Evolutionary conservation across 371 early-diverging fungal species (phyloP).

Genomic region (Dipsacomyces acuminosporus): DNA sequence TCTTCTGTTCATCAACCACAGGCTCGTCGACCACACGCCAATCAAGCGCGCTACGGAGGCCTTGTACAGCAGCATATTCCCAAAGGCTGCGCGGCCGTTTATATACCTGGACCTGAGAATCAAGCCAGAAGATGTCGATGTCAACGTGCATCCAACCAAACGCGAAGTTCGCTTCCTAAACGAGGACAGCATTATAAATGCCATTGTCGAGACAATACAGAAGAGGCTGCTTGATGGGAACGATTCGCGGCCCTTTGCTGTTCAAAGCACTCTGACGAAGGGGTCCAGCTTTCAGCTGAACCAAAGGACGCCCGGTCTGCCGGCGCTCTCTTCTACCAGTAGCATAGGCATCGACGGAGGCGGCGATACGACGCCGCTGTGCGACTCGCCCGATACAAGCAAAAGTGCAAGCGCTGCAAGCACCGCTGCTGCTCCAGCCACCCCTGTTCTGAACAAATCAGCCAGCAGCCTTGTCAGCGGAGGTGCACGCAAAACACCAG

Average conservation of each 20-base stretch:
- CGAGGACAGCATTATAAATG: constrained; percentile 76
- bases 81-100: constrained; percentile 81
- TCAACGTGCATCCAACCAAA: constrained; percentile 98
- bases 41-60: constrained; percentile 76
- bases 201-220: constrained; percentile 61
- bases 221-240: constrained; percentile 36
- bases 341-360: neutral
- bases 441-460: neutral
- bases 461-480: constrained; percentile 1
- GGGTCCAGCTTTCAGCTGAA: constrained; percentile 2
- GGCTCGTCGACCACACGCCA: constrained; percentile 77
- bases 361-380: too few relatives aligned
- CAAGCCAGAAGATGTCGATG: constrained; percentile 84
- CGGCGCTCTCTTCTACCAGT: constrained; percentile 10
- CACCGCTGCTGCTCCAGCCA: neutral
- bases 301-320: constrained; percentile 4
- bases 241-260: constrained; percentile 52
- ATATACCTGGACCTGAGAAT: constrained; percentile 84
- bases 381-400: too few relatives aligned
- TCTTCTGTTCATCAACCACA: constrained; percentile 92
- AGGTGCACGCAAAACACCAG: constrained; percentile 37
- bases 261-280: constrained; percentile 48
- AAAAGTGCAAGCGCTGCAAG: constrained; percentile 6
- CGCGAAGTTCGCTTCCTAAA: constrained; percentile 86
- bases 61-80: constrained; percentile 74